A percentile compares a stretch with the other conserved stretches of the same genome.
phyloP scores from a whole-genome alignment of 1,284 basidiomycete species.

The Ceratobasidium sp. region DNA sequence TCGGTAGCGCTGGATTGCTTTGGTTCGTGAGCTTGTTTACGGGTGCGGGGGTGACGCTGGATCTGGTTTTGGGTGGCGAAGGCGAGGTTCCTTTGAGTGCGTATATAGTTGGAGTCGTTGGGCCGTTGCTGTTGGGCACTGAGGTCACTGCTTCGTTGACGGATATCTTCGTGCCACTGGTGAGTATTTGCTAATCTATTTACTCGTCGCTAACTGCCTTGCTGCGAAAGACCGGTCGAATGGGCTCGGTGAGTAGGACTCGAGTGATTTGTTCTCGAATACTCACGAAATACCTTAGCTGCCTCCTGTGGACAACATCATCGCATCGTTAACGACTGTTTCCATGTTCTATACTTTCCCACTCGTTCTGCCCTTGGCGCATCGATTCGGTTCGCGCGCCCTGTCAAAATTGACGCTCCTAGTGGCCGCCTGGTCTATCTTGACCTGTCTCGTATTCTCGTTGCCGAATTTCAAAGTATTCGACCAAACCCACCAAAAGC shows the following conservation, averaged over 20 bases:
- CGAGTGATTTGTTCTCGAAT: not conserved
- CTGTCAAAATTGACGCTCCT: constrained; percentile 57
- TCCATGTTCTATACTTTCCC: constrained; percentile 69
- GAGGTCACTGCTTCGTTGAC: constrained; percentile 74
- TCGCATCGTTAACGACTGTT: constrained; percentile 75
- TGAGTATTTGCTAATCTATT: constrained; percentile 52
- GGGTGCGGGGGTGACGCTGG: constrained; percentile 43
- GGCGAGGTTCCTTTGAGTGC: constrained; percentile 60
- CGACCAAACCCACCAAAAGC: constrained; percentile 86
- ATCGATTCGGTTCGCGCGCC: constrained; percentile 66
- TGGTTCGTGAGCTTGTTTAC: constrained; percentile 41
- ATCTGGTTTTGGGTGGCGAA: constrained; percentile 50
- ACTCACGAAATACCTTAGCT: constrained; percentile 47
- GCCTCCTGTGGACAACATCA: constrained; percentile 87
- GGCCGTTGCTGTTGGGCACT: constrained; percentile 71
- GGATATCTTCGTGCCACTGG: constrained; percentile 92
- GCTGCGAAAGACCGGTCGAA: constrained; percentile 67
- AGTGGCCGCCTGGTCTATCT: constrained; percentile 56
- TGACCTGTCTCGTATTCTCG: constrained; percentile 66
- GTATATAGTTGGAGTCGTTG: constrained; percentile 68
- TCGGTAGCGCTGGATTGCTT: constrained; percentile 39
- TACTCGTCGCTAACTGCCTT: not conserved
- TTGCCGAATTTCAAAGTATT: constrained; percentile 67
- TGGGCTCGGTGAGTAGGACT: constrained; percentile 57
- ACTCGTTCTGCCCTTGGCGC: constrained; percentile 73